These are phyloP conservation scores for Camelina sativa DNA, from an alignment of 345 rosid species.

Conservation along the genomic window DNA sequence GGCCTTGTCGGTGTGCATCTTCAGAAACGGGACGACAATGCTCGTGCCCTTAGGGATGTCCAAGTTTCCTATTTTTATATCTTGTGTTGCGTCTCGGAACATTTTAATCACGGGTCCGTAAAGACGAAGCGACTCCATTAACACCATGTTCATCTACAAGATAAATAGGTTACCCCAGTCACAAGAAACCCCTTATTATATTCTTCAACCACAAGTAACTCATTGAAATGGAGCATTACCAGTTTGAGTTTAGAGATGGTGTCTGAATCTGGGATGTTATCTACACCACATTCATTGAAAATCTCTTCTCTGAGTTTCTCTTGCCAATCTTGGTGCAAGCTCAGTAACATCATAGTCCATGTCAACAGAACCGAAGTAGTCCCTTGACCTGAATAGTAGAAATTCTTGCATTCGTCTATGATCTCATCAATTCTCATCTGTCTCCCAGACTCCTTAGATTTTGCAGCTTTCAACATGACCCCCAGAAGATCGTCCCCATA, in stretches of 20 bases:
- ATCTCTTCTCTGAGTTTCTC: constrained; percentile 51
- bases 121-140: constrained; percentile 59
- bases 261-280: constrained; percentile 44
- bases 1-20: constrained; percentile 46
- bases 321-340: constrained; percentile 54
- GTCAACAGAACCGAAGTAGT: constrained; percentile 49
- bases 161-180: background rate
- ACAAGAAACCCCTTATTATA: background rate
- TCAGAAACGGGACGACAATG: constrained; percentile 30
- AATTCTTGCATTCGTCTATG: constrained; percentile 56
- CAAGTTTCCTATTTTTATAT: constrained; percentile 50
- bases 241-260: constrained; percentile 48
- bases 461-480: constrained; percentile 37
- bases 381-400: constrained; percentile 56
- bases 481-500: constrained; percentile 50
- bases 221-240: constrained; percentile 31
- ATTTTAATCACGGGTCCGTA: constrained; percentile 47
- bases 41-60: constrained; percentile 47
- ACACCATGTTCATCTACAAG: constrained; percentile 54
- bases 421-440: constrained; percentile 38
- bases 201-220: background rate
- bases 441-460: background rate
- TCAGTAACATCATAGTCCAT: constrained; percentile 51
- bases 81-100: constrained; percentile 45
- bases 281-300: constrained; percentile 35